phyloP scores from a whole-genome alignment of 2,329 filamentous ascomycete genomes.

The Pseudogymnoascus sp. region DNA sequence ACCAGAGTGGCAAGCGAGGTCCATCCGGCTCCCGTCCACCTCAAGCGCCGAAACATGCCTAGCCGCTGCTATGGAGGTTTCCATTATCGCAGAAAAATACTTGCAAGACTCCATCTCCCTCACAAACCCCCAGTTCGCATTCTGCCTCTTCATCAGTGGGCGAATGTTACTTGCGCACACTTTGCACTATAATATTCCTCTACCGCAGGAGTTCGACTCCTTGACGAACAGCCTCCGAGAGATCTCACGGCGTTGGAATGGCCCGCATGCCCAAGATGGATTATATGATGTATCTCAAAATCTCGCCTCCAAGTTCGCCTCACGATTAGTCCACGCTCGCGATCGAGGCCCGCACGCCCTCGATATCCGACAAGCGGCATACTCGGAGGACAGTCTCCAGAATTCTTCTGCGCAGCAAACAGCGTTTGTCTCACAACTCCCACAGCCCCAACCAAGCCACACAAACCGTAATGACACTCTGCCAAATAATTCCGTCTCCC shows the following conservation, averaged over 20 bases:
- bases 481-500: not conserved
- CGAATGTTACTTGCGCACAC: conserved; percentile 32
- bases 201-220: conserved; percentile 31
- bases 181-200: conserved; percentile 28
- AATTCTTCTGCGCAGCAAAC: not conserved
- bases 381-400: conserved; percentile 26
- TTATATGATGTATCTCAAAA: conserved; percentile 22
- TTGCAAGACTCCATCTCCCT: conserved; percentile 25
- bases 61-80: conserved; percentile 24
- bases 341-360: conserved; percentile 26
- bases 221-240: conserved; percentile 32
- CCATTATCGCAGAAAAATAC: conserved; percentile 26
- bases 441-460: not conserved
- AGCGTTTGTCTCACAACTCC: not conserved
- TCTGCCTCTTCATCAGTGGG: conserved; percentile 29
- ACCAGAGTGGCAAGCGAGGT: conserved; percentile 25
- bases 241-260: conserved; percentile 36
- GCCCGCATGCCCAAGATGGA: conserved; percentile 18
- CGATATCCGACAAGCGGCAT: conserved; percentile 33
- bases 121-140: conserved; percentile 32
- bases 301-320: conserved; percentile 34
- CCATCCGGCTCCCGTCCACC: conserved; percentile 23
- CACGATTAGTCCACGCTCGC: conserved; percentile 26
- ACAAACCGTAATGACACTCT: not conserved
- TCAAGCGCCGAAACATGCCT: conserved; percentile 26